Base-by-base conservation (phyloP, 306 rosid genomes). In the Vicia faba region DNA sequence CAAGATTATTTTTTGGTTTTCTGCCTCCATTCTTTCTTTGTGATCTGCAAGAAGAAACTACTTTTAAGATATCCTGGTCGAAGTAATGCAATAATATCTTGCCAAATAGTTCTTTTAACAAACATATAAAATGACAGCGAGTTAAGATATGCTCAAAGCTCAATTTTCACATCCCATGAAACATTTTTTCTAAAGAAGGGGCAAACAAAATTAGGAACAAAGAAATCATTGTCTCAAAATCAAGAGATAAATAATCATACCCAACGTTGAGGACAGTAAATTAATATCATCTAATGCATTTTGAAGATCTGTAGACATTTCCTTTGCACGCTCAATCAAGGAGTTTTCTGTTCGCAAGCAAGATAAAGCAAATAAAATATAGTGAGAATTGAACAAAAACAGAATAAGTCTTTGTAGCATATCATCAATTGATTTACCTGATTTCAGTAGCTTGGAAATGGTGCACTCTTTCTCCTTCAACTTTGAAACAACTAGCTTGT, bases 311-410 rank as follows among this genome's bases (percentile, higher is more conserved):
- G 50, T 49, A 74, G 92, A 58, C 77, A 93, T 77, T 70, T 82
- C 87, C 84, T 85, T 88, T 45, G 99, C 97, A 53, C 83, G 83
- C 64, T 83, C 89, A 80, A 89, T 70, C 75, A 90, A 76, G 57
- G 83, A 74, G 58, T 83, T 86, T 82, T 89, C 97, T 93, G 91
- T 68, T 50, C 36, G 63, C 43, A 44, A 41, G 70, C 15, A 48
- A 46, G 66, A 7, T 65, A 71, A 73, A 55, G 50, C 11, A 70
- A 63, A 68, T 40, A 62, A 33, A 33, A 58, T 60, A 50, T 9
- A 9, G 38, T 71, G 20, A 74, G 20, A 74, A 49, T 44, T 53
- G 54, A 36, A 74, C 26, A 69, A 45, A 56, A 53, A 59, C 44
- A 51, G n/a, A 13, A 23, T 50, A 43, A 33, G 49, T 57, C 28